These are phyloP conservation scores for Castanopsis chinensis DNA, from an alignment of 306 rosid species.

Conservation along the genomic window DNA sequence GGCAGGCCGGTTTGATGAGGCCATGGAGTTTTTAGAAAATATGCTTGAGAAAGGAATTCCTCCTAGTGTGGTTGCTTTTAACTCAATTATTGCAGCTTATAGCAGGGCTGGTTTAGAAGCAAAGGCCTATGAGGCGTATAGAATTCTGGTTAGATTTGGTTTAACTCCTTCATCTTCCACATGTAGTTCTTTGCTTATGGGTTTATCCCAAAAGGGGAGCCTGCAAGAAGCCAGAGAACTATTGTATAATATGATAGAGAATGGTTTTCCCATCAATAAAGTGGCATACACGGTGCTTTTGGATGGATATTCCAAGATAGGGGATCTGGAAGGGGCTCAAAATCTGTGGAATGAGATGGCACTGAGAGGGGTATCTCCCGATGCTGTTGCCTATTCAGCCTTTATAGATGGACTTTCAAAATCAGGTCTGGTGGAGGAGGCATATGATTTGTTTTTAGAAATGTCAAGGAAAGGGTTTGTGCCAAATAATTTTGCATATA, in stretches of 20 bases:
- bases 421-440: constrained; percentile 61
- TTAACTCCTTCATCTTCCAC: constrained; percentile 64
- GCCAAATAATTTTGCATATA: constrained; percentile 74
- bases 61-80: constrained; percentile 58
- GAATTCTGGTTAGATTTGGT: constrained; percentile 43
- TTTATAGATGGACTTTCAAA: constrained; percentile 69
- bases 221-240: constrained; percentile 58
- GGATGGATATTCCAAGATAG: constrained; percentile 59
- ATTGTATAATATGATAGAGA: constrained; percentile 52
- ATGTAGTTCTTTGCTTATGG: constrained; percentile 62
- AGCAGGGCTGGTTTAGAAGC: constrained; percentile 60
- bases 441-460: constrained; percentile 44
- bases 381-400: constrained; percentile 68
- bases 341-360: constrained; percentile 74
- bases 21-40: constrained; percentile 45
- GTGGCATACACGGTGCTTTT: constrained; percentile 62
- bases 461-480: constrained; percentile 56
- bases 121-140: constrained; percentile 55
- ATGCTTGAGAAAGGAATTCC: constrained; percentile 65
- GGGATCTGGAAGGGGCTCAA: constrained; percentile 56
- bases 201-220: constrained; percentile 59
- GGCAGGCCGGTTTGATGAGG: constrained; percentile 60
- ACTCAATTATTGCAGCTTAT: constrained; percentile 66
- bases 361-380: constrained; percentile 55
- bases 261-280: constrained; percentile 58